Conservation (phyloP, 2,329 filamentous ascomycete species). For the Aureobasidium uvarum region DNA sequence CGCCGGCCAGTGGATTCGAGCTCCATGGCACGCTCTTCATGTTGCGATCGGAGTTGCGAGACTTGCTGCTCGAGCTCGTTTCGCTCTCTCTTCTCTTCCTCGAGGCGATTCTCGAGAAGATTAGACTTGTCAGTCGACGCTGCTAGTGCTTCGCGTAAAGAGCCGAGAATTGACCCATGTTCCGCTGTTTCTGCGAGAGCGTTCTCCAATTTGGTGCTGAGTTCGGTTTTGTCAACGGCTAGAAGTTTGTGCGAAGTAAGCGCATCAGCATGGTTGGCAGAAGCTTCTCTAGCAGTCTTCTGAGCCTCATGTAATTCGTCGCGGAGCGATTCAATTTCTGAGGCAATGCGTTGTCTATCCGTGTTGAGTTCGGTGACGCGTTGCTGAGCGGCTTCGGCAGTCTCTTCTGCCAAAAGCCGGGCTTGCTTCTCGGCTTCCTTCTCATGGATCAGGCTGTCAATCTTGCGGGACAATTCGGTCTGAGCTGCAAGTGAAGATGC, state of each 20-base stretch:
- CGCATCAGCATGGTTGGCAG: slow-evolving; percentile 73
- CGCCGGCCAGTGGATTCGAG: slow-evolving; percentile 71
- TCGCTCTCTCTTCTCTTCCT: slow-evolving; percentile 74
- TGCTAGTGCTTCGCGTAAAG: slow-evolving; percentile 72
- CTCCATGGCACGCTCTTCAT: slow-evolving; percentile 76
- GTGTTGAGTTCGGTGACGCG: slow-evolving; percentile 80
- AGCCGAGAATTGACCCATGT: slow-evolving; percentile 67
- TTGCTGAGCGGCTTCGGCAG: slow-evolving; percentile 74
- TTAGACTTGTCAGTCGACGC: slow-evolving; percentile 75
- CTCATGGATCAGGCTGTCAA: slow-evolving; percentile 68
- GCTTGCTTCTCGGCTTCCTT: slow-evolving; percentile 78
- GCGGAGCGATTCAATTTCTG: slow-evolving; percentile 81
- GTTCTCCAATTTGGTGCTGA: slow-evolving; percentile 67
- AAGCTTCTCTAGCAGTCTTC: slow-evolving; percentile 74
- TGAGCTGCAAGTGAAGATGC: slow-evolving; percentile 77
- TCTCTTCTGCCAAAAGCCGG: slow-evolving; percentile 84
- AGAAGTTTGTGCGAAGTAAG: slow-evolving; percentile 70
- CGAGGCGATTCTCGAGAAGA: slow-evolving; percentile 74
- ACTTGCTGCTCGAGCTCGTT: slow-evolving; percentile 76
- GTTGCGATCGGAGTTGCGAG: slow-evolving; percentile 72
- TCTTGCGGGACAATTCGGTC: slow-evolving; percentile 72
- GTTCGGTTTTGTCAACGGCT: slow-evolving; percentile 80
- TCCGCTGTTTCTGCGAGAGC: slow-evolving; percentile 65
- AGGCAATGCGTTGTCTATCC: slow-evolving; percentile 77
- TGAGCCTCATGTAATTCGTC: slow-evolving; percentile 80